A percentile compares a stretch with the other conserved stretches of the same genome.
phyloP scores from a whole-genome alignment of 2,329 filamentous ascomycete species.

The Chaetomium olivaceum region DNA sequence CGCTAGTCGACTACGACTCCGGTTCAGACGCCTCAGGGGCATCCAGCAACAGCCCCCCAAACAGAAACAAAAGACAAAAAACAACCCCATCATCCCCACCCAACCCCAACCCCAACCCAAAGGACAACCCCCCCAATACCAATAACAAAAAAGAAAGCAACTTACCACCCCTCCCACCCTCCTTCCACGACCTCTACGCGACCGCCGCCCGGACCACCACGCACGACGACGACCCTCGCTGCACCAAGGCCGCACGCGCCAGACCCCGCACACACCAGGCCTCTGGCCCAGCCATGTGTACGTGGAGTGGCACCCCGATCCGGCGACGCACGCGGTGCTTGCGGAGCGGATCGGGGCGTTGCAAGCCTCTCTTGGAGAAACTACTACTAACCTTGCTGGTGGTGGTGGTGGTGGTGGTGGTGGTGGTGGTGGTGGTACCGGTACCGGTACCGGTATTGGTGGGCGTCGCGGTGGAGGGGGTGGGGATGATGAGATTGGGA shows the following conservation, averaged over 20 bases:
- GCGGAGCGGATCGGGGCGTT: no score
- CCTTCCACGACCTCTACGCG: slow-evolving; percentile 89
- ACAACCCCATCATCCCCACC: neutral
- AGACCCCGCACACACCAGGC: slow-evolving; percentile 80
- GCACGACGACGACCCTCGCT: slow-evolving; percentile 78
- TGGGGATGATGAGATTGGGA: neutral
- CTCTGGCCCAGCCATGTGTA: slow-evolving; percentile 95
- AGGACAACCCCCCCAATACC: neutral
- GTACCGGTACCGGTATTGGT: no score
- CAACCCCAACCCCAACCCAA: neutral
- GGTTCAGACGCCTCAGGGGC: slow-evolving; percentile 34
- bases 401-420: no score
- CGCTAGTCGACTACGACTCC: slow-evolving; percentile 44
- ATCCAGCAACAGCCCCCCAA: slow-evolving; percentile 15
- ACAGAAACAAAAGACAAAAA: slow-evolving; percentile 20
- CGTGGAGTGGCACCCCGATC: slow-evolving; percentile 73
- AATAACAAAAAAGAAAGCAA: no score
- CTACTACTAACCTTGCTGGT: no score
- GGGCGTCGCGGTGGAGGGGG: no score
- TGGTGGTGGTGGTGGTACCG: no score
- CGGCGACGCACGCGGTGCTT: slow-evolving; percentile 45
- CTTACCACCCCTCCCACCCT: slow-evolving; percentile 59
- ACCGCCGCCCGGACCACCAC: slow-evolving; percentile 75
- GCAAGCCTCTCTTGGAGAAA: no score
- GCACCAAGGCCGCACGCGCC: slow-evolving; percentile 80